Base-by-base conservation (phyloP, 2,329 filamentous ascomycete genomes). In the Xylariaceae sp. region DNA sequence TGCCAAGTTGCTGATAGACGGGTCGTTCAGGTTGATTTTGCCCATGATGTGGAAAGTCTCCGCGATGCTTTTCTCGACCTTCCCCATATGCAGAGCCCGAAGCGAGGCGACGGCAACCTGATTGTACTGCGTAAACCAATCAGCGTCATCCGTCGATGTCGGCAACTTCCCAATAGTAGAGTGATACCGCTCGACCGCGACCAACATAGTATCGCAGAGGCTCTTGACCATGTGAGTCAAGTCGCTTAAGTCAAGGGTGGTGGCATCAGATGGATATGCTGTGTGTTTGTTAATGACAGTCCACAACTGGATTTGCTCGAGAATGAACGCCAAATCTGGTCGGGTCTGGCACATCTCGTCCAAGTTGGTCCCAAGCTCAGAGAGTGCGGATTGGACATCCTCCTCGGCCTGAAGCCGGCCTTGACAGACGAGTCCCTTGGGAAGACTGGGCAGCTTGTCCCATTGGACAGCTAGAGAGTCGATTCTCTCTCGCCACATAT, bases 161-260 rank as follows among this genome's bases (percentile, higher is more conserved):
- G 81, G 77, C 2, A 80, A 60, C 3, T 65, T 63, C 9, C 64
- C 58, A 7, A 76, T 61, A 3, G 68, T 60, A 39, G 73, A 74
- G 37, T 76, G 73, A 29, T 83, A 70, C 42, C 80, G 76, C 55
- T 95, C 87, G 30, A 94, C 70, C 1, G 83, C 80, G 22, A 90
- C 82, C 2, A 95, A 75, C 18, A 90, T 73, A 31, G 76, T 75
- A 56, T 94, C 84, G 29, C 81, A 74, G n/a, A 83, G 65, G 1
- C 60, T 71, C 23, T 84, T 72, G 2, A 87, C 57, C 3, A 68
- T 63, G 11, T 68, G 59, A 26, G 77, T 72, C 28, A 88, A 71
- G 1, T 59, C 53, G 13, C 68, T 43, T 12, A 64, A 38, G 13
- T 54, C 46, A 16, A 46, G 36, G 2, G 31, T 38, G 5, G 44